phyloP scores from a whole-genome alignment of 202 grass and related monocot species.

The Dendrocalamus latiflorus region DNA sequence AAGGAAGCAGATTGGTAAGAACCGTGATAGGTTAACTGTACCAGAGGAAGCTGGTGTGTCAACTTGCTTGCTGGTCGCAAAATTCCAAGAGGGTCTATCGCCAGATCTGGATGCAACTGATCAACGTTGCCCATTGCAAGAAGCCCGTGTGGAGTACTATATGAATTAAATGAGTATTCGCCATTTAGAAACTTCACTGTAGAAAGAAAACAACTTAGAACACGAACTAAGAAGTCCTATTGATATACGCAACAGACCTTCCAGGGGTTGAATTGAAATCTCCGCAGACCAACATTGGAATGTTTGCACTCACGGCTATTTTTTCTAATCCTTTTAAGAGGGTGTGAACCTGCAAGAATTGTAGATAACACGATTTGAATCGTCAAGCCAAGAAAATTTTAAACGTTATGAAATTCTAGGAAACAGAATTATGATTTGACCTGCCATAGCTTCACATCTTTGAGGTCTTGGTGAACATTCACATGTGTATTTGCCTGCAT shows the following conservation, averaged over 20 bases:
- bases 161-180: constrained; percentile 4
- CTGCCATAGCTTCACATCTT: constrained; percentile 95
- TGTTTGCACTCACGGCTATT: constrained; percentile 86
- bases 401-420: constrained; percentile 11
- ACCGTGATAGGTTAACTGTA: constrained; percentile 27
- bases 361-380: neutral
- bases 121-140: constrained; percentile 83
- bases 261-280: constrained; percentile 84
- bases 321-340: constrained; percentile 84
- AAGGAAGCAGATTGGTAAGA: neutral
- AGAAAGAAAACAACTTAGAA: neutral
- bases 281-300: constrained; percentile 94
- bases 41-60: constrained; percentile 84
- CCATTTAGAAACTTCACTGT: constrained; percentile 9
- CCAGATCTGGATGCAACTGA: constrained; percentile 72
- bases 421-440: constrained; percentile 29
- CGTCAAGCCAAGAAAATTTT: neutral
- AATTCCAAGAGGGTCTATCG: constrained; percentile 66
- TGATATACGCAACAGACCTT: constrained; percentile 42
- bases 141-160: constrained; percentile 69
- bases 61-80: constrained; percentile 68
- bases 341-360: constrained; percentile 61
- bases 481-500: constrained; percentile 85
- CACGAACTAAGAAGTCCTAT: neutral
- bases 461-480: constrained; percentile 72